phyloP scores from a whole-genome alignment of 1,284 basidiomycete genomes.

The Thelephora terrestris region DNA sequence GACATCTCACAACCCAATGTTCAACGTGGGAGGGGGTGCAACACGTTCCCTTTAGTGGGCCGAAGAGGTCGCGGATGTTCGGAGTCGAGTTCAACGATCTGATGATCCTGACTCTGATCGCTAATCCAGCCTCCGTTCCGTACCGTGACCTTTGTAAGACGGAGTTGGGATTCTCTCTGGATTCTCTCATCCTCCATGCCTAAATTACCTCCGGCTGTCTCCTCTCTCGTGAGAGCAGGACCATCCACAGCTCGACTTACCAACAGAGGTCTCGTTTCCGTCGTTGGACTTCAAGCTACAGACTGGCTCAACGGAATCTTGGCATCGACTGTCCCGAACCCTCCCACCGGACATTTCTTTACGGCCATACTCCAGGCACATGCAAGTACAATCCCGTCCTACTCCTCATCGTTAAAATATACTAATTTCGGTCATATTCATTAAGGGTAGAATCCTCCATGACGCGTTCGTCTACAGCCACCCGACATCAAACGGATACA shows the following conservation, averaged over 20 bases:
- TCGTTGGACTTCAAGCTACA: slow-evolving; percentile 75
- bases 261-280: slow-evolving; percentile 57
- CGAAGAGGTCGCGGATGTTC: not conserved
- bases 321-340: slow-evolving; percentile 45
- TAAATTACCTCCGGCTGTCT: slow-evolving; percentile 27
- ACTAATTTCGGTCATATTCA: not conserved
- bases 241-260: slow-evolving; percentile 56
- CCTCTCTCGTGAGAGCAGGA: slow-evolving; percentile 34
- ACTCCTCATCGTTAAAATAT: slow-evolving; percentile 2
- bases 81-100: not conserved
- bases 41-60: not conserved
- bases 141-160: not conserved
- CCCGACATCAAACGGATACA: slow-evolving; percentile 39
- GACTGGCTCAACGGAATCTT: slow-evolving; percentile 88
- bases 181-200: slow-evolving; percentile 15
- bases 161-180: slow-evolving; percentile 1
- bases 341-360: slow-evolving; percentile 51
- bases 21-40: not conserved
- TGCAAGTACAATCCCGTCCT: slow-evolving; percentile 33
- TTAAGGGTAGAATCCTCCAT: slow-evolving; percentile 81
- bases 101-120: not conserved
- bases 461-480: slow-evolving; percentile 80
- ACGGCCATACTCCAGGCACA: slow-evolving; percentile 83
- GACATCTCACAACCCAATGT: slow-evolving; percentile 39
- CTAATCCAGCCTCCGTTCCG: slow-evolving; percentile 1